Conservation (phyloP, 208 protist species). For the Trypanosoma cruzi region DNA sequence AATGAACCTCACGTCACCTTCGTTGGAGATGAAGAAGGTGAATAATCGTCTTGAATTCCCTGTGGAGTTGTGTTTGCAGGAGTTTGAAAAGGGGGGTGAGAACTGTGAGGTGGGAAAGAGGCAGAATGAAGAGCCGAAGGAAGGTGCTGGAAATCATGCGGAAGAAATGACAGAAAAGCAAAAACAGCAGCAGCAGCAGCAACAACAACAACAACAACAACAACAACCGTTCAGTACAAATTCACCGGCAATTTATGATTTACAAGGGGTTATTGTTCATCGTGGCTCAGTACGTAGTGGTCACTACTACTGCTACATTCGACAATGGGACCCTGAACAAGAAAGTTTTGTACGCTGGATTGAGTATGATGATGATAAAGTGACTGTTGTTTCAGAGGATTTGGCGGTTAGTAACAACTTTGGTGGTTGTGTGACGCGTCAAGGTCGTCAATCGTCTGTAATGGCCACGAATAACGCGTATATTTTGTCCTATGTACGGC, state of each 20-base stretch:
- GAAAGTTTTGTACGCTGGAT: slow-evolving; percentile 71
- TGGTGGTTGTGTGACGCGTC: slow-evolving; percentile 31
- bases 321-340: slow-evolving; percentile 60
- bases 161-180: background rate
- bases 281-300: slow-evolving; percentile 84
- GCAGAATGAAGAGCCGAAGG: background rate
- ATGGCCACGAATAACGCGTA: slow-evolving; percentile 62
- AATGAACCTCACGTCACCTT: slow-evolving; percentile 80
- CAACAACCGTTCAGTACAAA: slow-evolving; percentile 43
- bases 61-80: slow-evolving; percentile 58
- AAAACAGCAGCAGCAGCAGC: background rate
- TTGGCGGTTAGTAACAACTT: slow-evolving; percentile 75
- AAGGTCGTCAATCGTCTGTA: slow-evolving; percentile 12
- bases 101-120: background rate
- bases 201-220: too few species aligned
- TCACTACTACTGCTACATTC: slow-evolving; percentile 93
- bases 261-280: slow-evolving; percentile 90
- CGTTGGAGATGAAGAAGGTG: slow-evolving; percentile 85
- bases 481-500: slow-evolving; percentile 85
- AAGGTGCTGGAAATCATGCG: background rate
- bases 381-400: slow-evolving; percentile 56
- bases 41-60: slow-evolving; percentile 82
- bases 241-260: slow-evolving; percentile 81
- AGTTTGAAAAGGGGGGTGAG: slow-evolving; percentile 47
- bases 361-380: slow-evolving; percentile 87